These are phyloP conservation scores for Paspalum notatum DNA, from an alignment of 176 grass and related monocot genomes.

Conservation along the genomic window DNA sequence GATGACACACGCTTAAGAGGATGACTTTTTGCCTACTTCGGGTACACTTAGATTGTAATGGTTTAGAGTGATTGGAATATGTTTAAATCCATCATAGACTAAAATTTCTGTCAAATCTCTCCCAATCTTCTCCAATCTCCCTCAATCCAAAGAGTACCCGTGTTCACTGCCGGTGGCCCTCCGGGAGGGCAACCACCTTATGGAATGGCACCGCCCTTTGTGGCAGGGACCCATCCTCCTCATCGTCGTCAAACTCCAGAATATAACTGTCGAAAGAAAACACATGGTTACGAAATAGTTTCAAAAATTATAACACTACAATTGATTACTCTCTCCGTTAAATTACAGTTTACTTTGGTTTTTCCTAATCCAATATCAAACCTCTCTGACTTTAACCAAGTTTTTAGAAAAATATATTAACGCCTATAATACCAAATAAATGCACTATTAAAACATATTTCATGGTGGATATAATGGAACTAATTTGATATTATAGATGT, in stretches of 20 bases:
- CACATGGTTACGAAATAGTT: neutral
- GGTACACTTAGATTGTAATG: neutral
- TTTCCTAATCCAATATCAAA: neutral
- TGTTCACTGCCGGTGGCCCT: slow-evolving; percentile 77
- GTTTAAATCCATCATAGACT: too few relatives aligned
- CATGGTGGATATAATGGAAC: neutral
- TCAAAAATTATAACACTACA: neutral
- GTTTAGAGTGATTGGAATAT: too few relatives aligned
- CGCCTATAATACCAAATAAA: neutral
- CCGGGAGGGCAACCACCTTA: slow-evolving; percentile 84
- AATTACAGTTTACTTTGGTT: neutral
- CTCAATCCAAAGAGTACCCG: too few relatives aligned
- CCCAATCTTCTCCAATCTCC: too few relatives aligned
- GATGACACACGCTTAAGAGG: neutral
- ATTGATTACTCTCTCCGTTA: neutral
- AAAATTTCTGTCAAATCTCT: too few relatives aligned
- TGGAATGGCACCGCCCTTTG: slow-evolving; percentile 85
- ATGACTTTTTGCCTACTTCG: neutral
- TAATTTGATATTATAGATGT: neutral
- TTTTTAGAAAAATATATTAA: neutral
- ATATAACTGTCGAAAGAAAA: slow-evolving; percentile 63
- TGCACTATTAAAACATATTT: too few relatives aligned
- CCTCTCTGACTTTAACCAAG: neutral
- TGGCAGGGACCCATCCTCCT: slow-evolving; percentile 91
- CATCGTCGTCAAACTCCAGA: slow-evolving; percentile 93